Conservation (phyloP, 176 grass and related monocot genomes). For the Cymbopogon citratus region DNA sequence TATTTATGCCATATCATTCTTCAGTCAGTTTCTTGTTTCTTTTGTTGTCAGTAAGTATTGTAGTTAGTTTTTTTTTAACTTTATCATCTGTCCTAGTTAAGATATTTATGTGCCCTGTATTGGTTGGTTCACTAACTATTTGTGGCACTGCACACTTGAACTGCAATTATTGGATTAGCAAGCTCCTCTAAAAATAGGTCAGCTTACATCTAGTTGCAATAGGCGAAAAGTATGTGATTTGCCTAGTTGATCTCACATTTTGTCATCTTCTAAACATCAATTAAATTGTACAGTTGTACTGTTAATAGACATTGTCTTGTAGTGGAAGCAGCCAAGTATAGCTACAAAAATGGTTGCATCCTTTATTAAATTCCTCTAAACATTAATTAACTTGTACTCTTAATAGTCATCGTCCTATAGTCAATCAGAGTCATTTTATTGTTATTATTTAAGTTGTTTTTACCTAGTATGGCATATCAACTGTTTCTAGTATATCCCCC, state of each 20-base stretch:
- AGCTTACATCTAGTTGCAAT: not conserved
- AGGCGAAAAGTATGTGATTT: not conserved
- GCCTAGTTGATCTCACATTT: not conserved
- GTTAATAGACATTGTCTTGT: not conserved
- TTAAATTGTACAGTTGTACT: not conserved
- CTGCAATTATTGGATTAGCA: not conserved
- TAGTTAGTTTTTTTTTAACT: not conserved
- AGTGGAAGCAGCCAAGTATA: constrained; percentile 2
- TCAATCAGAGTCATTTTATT: not conserved
- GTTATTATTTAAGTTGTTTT: not conserved
- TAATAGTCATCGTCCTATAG: not conserved
- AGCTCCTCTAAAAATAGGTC: not conserved
- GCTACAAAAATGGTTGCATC: not conserved
- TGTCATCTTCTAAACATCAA: not conserved
- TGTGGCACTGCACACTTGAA: not conserved
- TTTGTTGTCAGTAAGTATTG: not conserved
- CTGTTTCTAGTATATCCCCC: not conserved
- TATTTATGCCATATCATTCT: not conserved
- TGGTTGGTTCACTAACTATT: not conserved
- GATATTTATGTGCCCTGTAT: not conserved
- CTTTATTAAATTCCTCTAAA: not conserved
- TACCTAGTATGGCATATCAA: not conserved
- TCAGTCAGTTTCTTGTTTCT: not conserved
- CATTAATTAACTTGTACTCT: not conserved
- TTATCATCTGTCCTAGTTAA: not conserved